phyloP scores from a whole-genome alignment of 441 rosid genomes.

The Populus hybrid region DNA sequence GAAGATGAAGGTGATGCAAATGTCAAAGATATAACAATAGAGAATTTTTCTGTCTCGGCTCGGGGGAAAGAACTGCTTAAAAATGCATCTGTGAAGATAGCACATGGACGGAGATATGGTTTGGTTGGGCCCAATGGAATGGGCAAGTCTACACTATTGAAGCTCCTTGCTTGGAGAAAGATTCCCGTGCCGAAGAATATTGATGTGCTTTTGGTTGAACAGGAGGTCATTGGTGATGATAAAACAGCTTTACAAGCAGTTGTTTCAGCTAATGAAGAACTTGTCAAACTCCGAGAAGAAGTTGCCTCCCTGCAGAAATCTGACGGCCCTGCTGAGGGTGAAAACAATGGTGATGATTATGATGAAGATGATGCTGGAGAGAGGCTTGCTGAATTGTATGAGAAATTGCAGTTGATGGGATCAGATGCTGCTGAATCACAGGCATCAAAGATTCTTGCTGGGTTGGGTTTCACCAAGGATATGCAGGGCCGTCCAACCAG shows the following conservation, averaged over 20 bases:
- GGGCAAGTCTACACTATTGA: slow-evolving; percentile 82
- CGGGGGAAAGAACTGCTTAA: slow-evolving; percentile 80
- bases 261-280: slow-evolving; percentile 80
- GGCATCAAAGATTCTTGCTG: slow-evolving; percentile 84
- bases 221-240: slow-evolving; percentile 34
- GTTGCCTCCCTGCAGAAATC: slow-evolving; percentile 44
- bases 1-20: slow-evolving; percentile 71
- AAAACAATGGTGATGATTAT: slow-evolving; percentile 21
- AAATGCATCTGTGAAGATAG: slow-evolving; percentile 67
- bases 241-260: slow-evolving; percentile 70
- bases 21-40: slow-evolving; percentile 66
- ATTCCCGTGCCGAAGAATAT: slow-evolving; percentile 84
- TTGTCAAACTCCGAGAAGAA: slow-evolving; percentile 55
- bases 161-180: slow-evolving; percentile 91
- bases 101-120: slow-evolving; percentile 33
- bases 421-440: slow-evolving; percentile 88
- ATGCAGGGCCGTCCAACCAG: slow-evolving; percentile 58
- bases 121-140: slow-evolving; percentile 16
- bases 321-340: slow-evolving; percentile 16
- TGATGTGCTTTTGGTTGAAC: slow-evolving; percentile 81
- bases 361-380: slow-evolving; percentile 52
- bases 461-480: slow-evolving; percentile 75
- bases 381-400: slow-evolving; percentile 66
- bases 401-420: slow-evolving; percentile 67
- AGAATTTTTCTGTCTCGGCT: slow-evolving; percentile 75